Percentiles rank a stretch among this genome's conserved stretches.
These are phyloP conservation scores for Ophiobolus disseminans DNA, from an alignment of 2,329 filamentous ascomycete species.

Conservation along the genomic window DNA sequence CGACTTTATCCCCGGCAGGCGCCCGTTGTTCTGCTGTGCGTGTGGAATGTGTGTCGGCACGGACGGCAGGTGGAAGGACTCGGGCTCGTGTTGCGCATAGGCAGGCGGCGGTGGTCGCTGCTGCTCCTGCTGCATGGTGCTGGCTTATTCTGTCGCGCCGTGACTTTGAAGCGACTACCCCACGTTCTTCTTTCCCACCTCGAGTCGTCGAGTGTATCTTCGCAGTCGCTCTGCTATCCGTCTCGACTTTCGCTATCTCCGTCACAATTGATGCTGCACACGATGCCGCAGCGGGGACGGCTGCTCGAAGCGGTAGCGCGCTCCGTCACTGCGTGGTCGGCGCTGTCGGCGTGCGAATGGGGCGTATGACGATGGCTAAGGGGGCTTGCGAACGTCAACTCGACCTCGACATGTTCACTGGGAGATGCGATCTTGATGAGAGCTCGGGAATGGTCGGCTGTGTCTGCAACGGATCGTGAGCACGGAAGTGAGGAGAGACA, in stretches of 20 bases:
- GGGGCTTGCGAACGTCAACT: conserved; percentile 1
- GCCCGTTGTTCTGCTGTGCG: conserved; percentile 22
- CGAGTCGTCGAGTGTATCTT: background rate
- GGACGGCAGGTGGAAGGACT: conserved; percentile 51
- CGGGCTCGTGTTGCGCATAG: conserved; percentile 52
- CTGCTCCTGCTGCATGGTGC: conserved; percentile 41
- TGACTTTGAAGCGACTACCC: conserved; percentile 12
- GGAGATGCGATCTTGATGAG: background rate
- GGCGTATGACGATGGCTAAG: conserved; percentile 1
- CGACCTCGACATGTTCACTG: background rate
- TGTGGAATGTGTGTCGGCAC: conserved; percentile 49
- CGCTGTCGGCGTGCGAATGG: background rate
- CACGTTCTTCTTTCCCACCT: conserved; percentile 8
- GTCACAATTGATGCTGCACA: conserved; percentile 1
- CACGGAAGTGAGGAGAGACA: conserved; percentile 1
- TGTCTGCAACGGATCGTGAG: background rate
- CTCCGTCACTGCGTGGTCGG: background rate
- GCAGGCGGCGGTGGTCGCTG: conserved; percentile 53
- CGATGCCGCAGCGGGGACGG: background rate
- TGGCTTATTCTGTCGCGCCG: background rate
- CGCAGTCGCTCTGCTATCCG: background rate
- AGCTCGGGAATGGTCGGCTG: background rate
- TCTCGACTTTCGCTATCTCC: background rate
- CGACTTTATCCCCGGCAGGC: conserved; percentile 55
- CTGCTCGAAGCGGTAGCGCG: conserved; percentile 3